Evolutionary conservation across 805 yeast genomes (phyloP).

Genomic region (Myxozyma vanderwaltii): DNA sequence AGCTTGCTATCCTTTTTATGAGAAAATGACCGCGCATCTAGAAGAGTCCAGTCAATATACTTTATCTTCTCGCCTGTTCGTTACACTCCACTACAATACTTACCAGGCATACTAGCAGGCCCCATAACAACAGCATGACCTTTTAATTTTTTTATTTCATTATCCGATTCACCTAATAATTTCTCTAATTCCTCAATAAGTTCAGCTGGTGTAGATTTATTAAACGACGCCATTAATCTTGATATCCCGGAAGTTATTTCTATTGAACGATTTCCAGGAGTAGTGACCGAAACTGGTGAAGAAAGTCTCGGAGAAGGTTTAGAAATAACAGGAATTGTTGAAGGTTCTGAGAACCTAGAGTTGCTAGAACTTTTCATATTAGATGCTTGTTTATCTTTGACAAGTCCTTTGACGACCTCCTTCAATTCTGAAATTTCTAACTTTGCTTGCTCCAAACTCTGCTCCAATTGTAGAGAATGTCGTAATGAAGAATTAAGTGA

Average conservation of each 20-base stretch:
- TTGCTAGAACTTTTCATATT: background rate
- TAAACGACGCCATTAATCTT: background rate
- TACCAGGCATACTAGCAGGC: constrained; percentile 30
- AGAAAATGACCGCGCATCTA: constrained; percentile 12
- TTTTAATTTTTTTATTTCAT: constrained; percentile 9
- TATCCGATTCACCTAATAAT: constrained; percentile 13
- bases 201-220: background rate
- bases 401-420: background rate
- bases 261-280: background rate
- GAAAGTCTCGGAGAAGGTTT: background rate
- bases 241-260: background rate
- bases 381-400: background rate
- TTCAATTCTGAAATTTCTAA: constrained; percentile 21
- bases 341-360: background rate
- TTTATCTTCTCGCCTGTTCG: background rate
- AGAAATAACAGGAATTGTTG: background rate
- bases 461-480: constrained; percentile 21
- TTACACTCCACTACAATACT: background rate
- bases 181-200: constrained; percentile 21
- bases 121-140: constrained; percentile 27
- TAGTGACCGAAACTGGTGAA: background rate
- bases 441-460: constrained; percentile 18
- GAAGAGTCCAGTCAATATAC: background rate
- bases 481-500: constrained; percentile 13
- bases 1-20: constrained; percentile 5